Evolutionary conservation across 352 stramenopile genomes (phyloP).

Genomic region (Phytophthora foliorum): DNA sequence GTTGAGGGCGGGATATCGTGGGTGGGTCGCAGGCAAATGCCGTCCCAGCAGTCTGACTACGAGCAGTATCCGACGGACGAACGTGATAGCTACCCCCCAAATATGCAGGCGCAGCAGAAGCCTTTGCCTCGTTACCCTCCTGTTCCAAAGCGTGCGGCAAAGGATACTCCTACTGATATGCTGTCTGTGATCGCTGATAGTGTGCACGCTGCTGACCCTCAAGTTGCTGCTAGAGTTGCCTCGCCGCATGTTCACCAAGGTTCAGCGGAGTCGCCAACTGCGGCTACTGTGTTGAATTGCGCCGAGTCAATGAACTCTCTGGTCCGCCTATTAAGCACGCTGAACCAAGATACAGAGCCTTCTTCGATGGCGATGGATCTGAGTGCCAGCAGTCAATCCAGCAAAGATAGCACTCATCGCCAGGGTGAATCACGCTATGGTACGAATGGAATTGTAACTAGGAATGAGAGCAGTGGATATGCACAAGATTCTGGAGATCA

Average conservation of each 20-base stretch:
- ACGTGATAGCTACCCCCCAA: slow-evolving; percentile 14
- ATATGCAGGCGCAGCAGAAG: slow-evolving; percentile 35
- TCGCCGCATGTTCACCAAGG: slow-evolving; percentile 21
- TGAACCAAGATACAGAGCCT: slow-evolving; percentile 56
- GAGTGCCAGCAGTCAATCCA: slow-evolving; percentile 19
- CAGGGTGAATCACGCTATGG: slow-evolving; percentile 5
- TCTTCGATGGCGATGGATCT: slow-evolving; percentile 28
- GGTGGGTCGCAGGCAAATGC: slow-evolving; percentile 26
- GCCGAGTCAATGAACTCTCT: slow-evolving; percentile 77
- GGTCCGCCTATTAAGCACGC: slow-evolving; percentile 63
- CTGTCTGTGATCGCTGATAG: slow-evolving; percentile 25
- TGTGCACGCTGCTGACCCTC: slow-evolving; percentile 13
- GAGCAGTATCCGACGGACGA: slow-evolving; percentile 14
- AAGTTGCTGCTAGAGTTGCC: slow-evolving; percentile 11
- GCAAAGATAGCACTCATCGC: slow-evolving; percentile 10
- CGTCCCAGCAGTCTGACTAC: slow-evolving; percentile 20
- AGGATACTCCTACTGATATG: slow-evolving; percentile 42
- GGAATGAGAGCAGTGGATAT: slow-evolving; percentile 8
- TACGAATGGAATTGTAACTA: slow-evolving; percentile 28
- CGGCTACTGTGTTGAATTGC: slow-evolving; percentile 69
- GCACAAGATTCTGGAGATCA: slow-evolving; percentile 7
- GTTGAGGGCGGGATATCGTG: slow-evolving; percentile 14
- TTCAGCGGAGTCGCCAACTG: slow-evolving; percentile 56
- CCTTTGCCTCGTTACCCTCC: slow-evolving; percentile 11
- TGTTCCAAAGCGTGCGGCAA: slow-evolving; percentile 61